These are phyloP conservation scores for Alectoria sarmentosa DNA, from an alignment of 495 filamentous ascomycete species.

Conservation along the genomic window DNA sequence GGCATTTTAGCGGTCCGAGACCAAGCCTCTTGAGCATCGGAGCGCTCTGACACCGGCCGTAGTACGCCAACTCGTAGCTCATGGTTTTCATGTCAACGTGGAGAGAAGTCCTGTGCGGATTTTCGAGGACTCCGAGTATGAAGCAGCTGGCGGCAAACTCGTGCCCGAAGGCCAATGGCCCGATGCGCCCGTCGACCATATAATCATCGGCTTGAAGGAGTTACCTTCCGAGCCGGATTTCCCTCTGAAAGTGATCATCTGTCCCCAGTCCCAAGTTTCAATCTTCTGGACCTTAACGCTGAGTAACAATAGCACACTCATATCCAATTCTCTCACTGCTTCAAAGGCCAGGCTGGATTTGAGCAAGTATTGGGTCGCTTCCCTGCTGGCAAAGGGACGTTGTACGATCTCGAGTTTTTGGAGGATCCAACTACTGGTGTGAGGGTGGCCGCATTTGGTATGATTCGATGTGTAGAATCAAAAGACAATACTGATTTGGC, in stretches of 20 bases:
- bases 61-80: slow-evolving; percentile 68
- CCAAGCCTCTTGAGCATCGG: slow-evolving; percentile 22
- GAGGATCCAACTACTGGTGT: slow-evolving; percentile 67
- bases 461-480: background rate
- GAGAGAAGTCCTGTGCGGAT: slow-evolving; percentile 77
- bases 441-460: slow-evolving; percentile 51
- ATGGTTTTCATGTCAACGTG: slow-evolving; percentile 77
- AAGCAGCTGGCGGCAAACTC: slow-evolving; percentile 58
- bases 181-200: slow-evolving; percentile 66
- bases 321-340: background rate
- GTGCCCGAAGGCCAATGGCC: slow-evolving; percentile 78
- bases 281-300: no score
- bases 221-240: slow-evolving; percentile 65
- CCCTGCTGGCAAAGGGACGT: slow-evolving; percentile 70
- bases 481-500: no score
- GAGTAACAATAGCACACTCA: background rate
- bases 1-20: slow-evolving; percentile 20
- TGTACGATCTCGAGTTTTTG: slow-evolving; percentile 92
- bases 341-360: slow-evolving; percentile 81
- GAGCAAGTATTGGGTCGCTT: slow-evolving; percentile 74
- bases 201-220: slow-evolving; percentile 87
- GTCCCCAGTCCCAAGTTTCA: no score
- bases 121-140: slow-evolving; percentile 63
- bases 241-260: slow-evolving; percentile 54
- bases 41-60: slow-evolving; percentile 54